Evolutionary conservation across 306 rosid species (phyloP).

Genomic region (Vigna hirtella): DNA sequence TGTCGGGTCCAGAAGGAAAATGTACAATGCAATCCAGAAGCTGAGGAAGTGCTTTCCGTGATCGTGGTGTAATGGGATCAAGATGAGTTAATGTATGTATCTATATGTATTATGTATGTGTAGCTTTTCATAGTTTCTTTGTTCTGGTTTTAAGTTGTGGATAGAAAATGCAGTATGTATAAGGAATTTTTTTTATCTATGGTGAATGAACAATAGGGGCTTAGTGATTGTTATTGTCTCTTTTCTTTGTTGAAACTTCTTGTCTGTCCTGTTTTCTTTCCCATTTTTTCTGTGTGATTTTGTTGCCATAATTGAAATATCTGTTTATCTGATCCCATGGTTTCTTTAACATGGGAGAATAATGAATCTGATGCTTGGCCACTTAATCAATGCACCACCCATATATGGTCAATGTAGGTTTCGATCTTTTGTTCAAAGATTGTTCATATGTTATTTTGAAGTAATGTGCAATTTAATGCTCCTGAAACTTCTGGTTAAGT

Average conservation of each 20-base stretch:
- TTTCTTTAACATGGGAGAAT: neutral
- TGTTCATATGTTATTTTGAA: slow-evolving; percentile 4
- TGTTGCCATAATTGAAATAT: neutral
- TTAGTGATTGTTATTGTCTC: slow-evolving; percentile 4
- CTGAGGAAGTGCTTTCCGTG: slow-evolving; percentile 62
- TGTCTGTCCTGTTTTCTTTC: slow-evolving; percentile 3
- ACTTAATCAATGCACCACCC: neutral
- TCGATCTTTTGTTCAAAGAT: neutral
- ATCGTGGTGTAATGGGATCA: neutral
- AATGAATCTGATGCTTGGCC: slow-evolving; percentile 6
- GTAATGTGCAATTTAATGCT: neutral
- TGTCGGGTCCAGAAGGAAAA: slow-evolving; percentile 76
- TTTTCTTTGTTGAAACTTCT: slow-evolving; percentile 5
- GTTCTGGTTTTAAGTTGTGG: slow-evolving; percentile 30
- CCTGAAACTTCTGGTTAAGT: neutral
- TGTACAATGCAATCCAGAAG: slow-evolving; percentile 73
- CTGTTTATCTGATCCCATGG: neutral
- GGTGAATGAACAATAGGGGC: slow-evolving; percentile 19
- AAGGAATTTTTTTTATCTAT: slow-evolving; percentile 18
- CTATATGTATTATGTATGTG: slow-evolving; percentile 16
- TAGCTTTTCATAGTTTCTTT: slow-evolving; percentile 26
- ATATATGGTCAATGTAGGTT: neutral
- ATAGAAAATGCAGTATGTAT: slow-evolving; percentile 42
- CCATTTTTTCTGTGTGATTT: slow-evolving; percentile 3
- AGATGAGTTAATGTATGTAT: slow-evolving; percentile 8